Base-by-base conservation (phyloP, 805 yeast genomes). In the Scheffersomyces coipomensis region DNA sequence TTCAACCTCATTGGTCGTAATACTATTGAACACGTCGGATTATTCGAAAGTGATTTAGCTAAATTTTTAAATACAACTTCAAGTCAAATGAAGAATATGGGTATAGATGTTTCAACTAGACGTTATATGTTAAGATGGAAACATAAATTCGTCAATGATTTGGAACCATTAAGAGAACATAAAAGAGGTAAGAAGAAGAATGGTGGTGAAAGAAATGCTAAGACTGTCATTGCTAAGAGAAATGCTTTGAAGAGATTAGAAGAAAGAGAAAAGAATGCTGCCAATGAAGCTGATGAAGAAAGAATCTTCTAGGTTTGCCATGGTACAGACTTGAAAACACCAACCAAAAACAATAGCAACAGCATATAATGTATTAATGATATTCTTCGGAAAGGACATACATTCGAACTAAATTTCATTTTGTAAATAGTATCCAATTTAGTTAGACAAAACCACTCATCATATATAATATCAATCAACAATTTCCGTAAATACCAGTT, bases 151-250 rank as follows among this genome's bases (percentile, higher is more conserved):
- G 75, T 78, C 51, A 73, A 77, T 44, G 79, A 82, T 38, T 63
- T 68, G 51, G 73, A 71, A 38, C 71, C 75, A 16, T 65, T 85
- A 41, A 53, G 66, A 41, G 85, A 81, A 53, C 71, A 78, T 47
- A 76, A 76, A 49, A 62, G 68, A 45, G 88, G 90, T n/a, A 82
- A 75, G 70, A 88, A 88, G 73, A 73, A 76, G 51, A 71, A 69
- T 52, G 97, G 97, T 19, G 96, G 97, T 55, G 97, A 89, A 64
- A 78, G 96, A 60, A 84, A 80, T 53, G 76, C 83, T 44, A 79
- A 75, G 52, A 55, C 64, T 12, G 71, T 70, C 16, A 48, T 57
- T 45, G 75, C 75, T 21, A 84, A 82, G 55, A 75, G 74, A 48
- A 65, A 71, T 13, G 91, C 95, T 8, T 76, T 76, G 46, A 59